Base-by-base conservation (phyloP, 2,329 filamentous ascomycete species). In the Alternaria sp. region DNA sequence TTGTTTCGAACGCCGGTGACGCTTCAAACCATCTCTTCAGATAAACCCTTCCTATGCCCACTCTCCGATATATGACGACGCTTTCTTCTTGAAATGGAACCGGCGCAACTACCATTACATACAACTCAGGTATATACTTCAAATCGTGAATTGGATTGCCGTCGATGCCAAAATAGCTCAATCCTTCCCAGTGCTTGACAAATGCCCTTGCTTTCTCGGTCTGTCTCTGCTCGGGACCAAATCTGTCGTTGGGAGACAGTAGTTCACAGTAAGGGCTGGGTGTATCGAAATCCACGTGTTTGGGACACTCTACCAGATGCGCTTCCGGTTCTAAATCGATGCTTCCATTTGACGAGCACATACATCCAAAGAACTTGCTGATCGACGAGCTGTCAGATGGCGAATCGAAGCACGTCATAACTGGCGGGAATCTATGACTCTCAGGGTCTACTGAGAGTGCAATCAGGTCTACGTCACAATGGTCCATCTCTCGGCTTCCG, bases 21-120 rank as follows among this genome's bases (percentile, higher is more conserved):
- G 30, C 30, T 30, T 63, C 61, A 3, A 56, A 36, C 63, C 57
- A 66, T 54, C 57, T 57, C 53, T 61, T 63, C 6, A 63, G 54
- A 40, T 63, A 59, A 25, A 63, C 45, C 5, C 7, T 17, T 15
- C 57, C 60, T 12, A 66, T 21, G 15, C 57, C 60, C 6, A 61
- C 25, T 26, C 63, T 53, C 17, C 52, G 45, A 25, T 59, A 59
- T 23, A 59, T 26, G n/a, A 23, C 26, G 12, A 12, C 30, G 17
- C 15, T 6, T 7, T 30, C 26, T 40, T 40, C 50, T 21, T 43
- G 36, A 9, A 13, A 21, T 10, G 23, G 9, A 21, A 19, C 57
- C 13, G 52, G 61, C 10, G 32, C 25, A 32, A 59, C 55, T 21
- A 54, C n/a, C 51, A 57, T 43, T 9, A 61, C 47, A 13, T 49